phyloP scores from a whole-genome alignment of 1,139 yeast genomes.

The Yamadazyma pseudoaaseri region DNA sequence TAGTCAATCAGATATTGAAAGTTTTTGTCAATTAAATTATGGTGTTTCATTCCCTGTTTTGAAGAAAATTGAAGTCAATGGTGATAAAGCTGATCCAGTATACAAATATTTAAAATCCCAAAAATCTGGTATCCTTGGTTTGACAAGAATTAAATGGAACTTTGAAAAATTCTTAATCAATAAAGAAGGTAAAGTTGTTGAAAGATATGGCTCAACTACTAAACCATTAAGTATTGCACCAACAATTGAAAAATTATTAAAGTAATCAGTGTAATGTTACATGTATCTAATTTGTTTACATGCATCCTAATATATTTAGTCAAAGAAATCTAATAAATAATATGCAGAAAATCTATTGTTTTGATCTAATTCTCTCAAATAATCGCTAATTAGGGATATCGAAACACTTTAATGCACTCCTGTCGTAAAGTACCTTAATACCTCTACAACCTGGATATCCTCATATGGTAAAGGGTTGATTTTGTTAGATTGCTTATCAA shows the following conservation, averaged over 20 bases:
- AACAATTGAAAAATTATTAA: slow-evolving; percentile 41
- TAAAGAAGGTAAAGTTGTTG: slow-evolving; percentile 45
- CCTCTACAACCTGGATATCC: too few relatives aligned
- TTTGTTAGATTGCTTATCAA: too few relatives aligned
- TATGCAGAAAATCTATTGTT: too few relatives aligned
- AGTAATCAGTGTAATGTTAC: slow-evolving; percentile 8
- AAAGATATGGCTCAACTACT: slow-evolving; percentile 42
- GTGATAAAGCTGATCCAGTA: slow-evolving; percentile 75
- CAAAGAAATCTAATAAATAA: too few relatives aligned
- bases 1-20: slow-evolving; percentile 35
- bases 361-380: too few relatives aligned
- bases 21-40: slow-evolving; percentile 39
- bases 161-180: slow-evolving; percentile 49
- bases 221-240: slow-evolving; percentile 37
- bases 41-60: slow-evolving; percentile 83
- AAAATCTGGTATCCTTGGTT: slow-evolving; percentile 44
- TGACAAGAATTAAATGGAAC: slow-evolving; percentile 50
- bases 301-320: too few relatives aligned
- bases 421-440: too few relatives aligned
- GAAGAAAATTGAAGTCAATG: slow-evolving; percentile 88
- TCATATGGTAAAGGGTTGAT: too few relatives aligned
- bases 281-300: too few relatives aligned
- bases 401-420: too few relatives aligned
- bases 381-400: too few relatives aligned
- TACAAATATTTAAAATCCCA: slow-evolving; percentile 68